A percentile compares a stretch with the other conserved stretches of the same genome.
These are phyloP conservation scores for Cladosporium cucumerinum DNA, from an alignment of 2,329 filamentous ascomycete species.

Conservation along the genomic window DNA sequence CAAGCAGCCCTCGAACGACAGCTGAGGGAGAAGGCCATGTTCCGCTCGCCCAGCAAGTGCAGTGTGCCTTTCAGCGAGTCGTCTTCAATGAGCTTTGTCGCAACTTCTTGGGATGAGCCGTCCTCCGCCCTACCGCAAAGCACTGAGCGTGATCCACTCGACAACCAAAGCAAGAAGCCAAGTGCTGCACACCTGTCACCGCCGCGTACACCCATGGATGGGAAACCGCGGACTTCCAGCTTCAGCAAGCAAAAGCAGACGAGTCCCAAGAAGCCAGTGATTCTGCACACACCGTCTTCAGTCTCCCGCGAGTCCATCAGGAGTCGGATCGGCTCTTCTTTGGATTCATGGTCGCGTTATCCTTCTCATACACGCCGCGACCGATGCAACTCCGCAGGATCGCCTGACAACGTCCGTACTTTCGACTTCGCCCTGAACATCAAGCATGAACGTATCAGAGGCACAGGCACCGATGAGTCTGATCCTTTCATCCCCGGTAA, in stretches of 20 bases:
- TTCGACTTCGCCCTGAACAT: slow-evolving; percentile 41
- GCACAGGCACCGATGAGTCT: neutral
- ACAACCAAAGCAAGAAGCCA: neutral
- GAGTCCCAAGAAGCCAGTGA: neutral
- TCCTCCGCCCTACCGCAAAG: slow-evolving; percentile 2
- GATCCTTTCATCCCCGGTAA: neutral
- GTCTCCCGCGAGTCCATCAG: neutral
- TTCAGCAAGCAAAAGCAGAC: neutral
- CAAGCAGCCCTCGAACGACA: slow-evolving; percentile 33
- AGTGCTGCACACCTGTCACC: slow-evolving; percentile 7
- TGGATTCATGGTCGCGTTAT: slow-evolving; percentile 44
- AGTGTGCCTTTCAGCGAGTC: slow-evolving; percentile 16
- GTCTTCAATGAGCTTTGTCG: slow-evolving; percentile 20
- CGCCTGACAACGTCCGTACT: slow-evolving; percentile 37
- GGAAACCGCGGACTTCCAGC: neutral
- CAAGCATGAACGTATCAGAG: slow-evolving; percentile 2
- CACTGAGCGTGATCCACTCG: slow-evolving; percentile 21
- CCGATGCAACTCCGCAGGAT: slow-evolving; percentile 40
- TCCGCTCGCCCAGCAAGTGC: slow-evolving; percentile 32
- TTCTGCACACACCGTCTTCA: slow-evolving; percentile 13
- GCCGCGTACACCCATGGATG: neutral
- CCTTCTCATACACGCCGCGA: slow-evolving; percentile 45
- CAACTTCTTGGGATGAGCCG: slow-evolving; percentile 16
- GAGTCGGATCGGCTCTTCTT: slow-evolving; percentile 25
- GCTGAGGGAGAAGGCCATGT: slow-evolving; percentile 34